Evolutionary conservation across 768 basidiomycete genomes (phyloP), one percentile per base, ranked within the genome.

Genomic region (Xerocomus brunneocitrinus): DNA sequence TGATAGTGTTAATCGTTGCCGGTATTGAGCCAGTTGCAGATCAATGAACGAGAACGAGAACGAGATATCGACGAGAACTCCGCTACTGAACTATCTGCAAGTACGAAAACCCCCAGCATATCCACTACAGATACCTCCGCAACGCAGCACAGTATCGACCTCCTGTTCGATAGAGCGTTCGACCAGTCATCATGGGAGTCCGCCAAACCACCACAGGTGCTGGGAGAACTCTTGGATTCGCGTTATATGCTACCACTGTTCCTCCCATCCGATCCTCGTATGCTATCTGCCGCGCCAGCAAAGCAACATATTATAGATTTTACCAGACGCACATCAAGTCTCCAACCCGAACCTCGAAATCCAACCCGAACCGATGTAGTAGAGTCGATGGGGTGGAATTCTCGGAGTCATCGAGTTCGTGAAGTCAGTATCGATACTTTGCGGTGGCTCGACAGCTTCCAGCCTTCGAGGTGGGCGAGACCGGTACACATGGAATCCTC

Each of bases 191-290:
- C 79, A 5, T 98, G 94, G 86, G 83, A 85, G 51, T 90, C 94
- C 13, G 76, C 82, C 0, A 80, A 79, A 49, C 80, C 91, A 19
- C 87, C 91, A 0, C 88, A 89, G 62, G 85, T 85, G 25, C 79
- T 94, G 1, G 94, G 94, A 30, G 97, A 99, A 67, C 72, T 98
- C 25, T 75, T 98, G 57, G 94, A 99, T 68, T 93, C 91, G 25
- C 80, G 94, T 58, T 83, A 88, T 67, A 98, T 98, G 93, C 79
- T 98, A 24, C 92, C 91, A 2, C 75, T 95, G 45, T 76, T 83
- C 22, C 83, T 97, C 46, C 95, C 95, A 7, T 83, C 85, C 19
- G 85, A 92, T 67, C 85, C 87, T 31, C 82, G 83, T 36, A 76
- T 90, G 67, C 75, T 95, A 8, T 84, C 88, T 19, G 89, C 87